These are phyloP conservation scores for Psilocybe sp. DNA, from an alignment of 768 basidiomycete species.

Conservation along the genomic window DNA sequence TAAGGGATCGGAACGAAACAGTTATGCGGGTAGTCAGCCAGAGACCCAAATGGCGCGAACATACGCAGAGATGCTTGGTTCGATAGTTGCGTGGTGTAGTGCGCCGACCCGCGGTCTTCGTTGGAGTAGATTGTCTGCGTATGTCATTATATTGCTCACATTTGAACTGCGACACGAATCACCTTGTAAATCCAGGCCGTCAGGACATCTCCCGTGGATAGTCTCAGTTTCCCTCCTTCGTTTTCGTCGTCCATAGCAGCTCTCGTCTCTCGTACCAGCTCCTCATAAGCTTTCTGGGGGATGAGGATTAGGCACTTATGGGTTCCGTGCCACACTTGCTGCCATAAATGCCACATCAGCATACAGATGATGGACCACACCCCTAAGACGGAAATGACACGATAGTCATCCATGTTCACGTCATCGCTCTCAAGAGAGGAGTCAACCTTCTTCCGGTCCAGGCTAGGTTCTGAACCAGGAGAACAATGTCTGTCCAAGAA, in stretches of 20 bases:
- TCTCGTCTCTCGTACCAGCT: slow-evolving; percentile 26
- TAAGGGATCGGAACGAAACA: slow-evolving; percentile 36
- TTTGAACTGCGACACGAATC: not conserved
- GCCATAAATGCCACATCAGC: slow-evolving; percentile 30
- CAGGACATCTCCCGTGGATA: slow-evolving; percentile 35
- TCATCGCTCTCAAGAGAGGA: too few species aligned
- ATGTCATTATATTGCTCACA: not conserved
- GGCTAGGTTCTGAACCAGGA: too few species aligned
- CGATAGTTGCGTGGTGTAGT: slow-evolving; percentile 22
- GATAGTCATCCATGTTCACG: not conserved
- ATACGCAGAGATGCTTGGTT: slow-evolving; percentile 35
- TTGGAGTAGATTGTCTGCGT: slow-evolving; percentile 28
- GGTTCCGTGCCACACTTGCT: slow-evolving; percentile 33
- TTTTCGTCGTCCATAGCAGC: slow-evolving; percentile 17
- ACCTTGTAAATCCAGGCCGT: slow-evolving; percentile 40
- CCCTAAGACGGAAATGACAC: slow-evolving; percentile 25
- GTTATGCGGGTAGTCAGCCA: slow-evolving; percentile 31
- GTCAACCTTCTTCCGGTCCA: too few species aligned
- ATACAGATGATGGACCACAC: slow-evolving; percentile 24
- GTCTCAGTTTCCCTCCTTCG: slow-evolving; percentile 5
- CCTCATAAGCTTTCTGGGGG: slow-evolving; percentile 23
- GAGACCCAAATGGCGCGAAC: slow-evolving; percentile 14
- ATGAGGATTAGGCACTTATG: slow-evolving; percentile 28
- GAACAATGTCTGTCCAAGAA: slow-evolving; percentile 11
- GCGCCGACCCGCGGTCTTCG: slow-evolving; percentile 18